phyloP scores from a whole-genome alignment of 2,329 filamentous ascomycete genomes.

The Calonectria fujianensis region DNA sequence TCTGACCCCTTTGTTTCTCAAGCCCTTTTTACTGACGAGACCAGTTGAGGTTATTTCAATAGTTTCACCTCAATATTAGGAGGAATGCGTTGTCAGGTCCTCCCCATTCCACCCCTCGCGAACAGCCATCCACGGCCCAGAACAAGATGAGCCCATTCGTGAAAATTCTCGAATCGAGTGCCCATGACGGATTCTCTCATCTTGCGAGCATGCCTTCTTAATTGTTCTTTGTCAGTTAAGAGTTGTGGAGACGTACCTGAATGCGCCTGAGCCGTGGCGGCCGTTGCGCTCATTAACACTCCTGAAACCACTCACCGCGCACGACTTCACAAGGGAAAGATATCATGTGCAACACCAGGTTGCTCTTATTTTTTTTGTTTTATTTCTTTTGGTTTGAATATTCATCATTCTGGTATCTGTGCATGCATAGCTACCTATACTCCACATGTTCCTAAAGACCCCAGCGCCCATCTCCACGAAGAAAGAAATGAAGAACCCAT shows the following conservation, averaged over 20 bases:
- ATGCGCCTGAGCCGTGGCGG: background rate
- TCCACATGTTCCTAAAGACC: conserved; percentile 59
- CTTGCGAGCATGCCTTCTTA: conserved; percentile 35
- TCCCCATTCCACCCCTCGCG: conserved; percentile 60
- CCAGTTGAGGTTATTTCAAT: conserved; percentile 53
- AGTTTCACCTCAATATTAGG: conserved; percentile 56
- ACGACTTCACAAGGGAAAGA: conserved; percentile 41
- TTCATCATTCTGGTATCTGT: conserved; percentile 57
- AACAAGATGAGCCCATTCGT: conserved; percentile 31
- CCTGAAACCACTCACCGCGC: conserved; percentile 34
- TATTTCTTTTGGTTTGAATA: conserved; percentile 45
- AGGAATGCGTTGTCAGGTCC: conserved; percentile 64
- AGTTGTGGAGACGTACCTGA: conserved; percentile 1
- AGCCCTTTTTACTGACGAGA: conserved; percentile 36
- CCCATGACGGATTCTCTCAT: conserved; percentile 27
- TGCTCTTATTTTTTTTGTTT: conserved; percentile 37
- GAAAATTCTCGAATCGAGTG: conserved; percentile 20
- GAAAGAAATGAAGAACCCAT: conserved; percentile 57
- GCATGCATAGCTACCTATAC: conserved; percentile 55
- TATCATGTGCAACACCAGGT: conserved; percentile 44
- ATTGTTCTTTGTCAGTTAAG: conserved; percentile 2
- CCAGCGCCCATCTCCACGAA: conserved; percentile 58
- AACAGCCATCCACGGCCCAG: conserved; percentile 45
- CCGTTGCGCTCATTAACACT: conserved; percentile 1
- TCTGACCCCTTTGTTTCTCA: conserved; percentile 50